These are phyloP conservation scores for Ceratocystis cubensis DNA, from an alignment of 2,329 filamentous ascomycete species.

Conservation along the genomic window DNA sequence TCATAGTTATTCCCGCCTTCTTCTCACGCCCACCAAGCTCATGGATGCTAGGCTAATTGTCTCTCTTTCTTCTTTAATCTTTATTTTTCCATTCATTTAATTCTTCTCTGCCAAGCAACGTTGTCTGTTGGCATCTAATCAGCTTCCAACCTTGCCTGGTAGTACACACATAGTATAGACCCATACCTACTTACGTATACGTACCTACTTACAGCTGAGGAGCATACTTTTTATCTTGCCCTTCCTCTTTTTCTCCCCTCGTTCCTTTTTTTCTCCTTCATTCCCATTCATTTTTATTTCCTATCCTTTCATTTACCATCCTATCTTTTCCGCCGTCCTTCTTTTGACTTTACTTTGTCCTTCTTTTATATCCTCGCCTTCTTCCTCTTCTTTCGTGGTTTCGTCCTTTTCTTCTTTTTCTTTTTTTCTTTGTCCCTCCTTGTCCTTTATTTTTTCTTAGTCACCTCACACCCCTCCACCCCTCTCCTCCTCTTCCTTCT, in stretches of 20 bases:
- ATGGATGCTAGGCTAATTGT: background rate
- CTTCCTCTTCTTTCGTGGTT: background rate
- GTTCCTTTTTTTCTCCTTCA: conserved; percentile 5
- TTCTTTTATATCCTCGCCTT: background rate
- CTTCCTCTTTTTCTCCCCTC: background rate
- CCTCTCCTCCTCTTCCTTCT: background rate
- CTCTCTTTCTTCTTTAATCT: background rate
- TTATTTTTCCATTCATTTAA: background rate
- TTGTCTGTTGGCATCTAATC: background rate
- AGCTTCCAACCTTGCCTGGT: background rate
- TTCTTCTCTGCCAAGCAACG: background rate
- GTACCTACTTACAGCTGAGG: background rate
- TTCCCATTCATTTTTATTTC: background rate
- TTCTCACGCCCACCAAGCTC: background rate
- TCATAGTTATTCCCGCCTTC: conserved; percentile 5
- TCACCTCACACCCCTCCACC: background rate
- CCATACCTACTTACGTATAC: background rate
- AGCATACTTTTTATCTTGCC: background rate
- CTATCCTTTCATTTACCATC: background rate
- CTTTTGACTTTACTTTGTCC: conserved; percentile 9
- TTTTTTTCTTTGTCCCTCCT: background rate
- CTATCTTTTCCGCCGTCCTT: conserved; percentile 1
- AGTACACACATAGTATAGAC: background rate
- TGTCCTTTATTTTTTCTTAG: conserved; percentile 5
- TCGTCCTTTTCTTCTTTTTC: background rate